phyloP scores from a whole-genome alignment of 2,329 filamentous ascomycete species.

The Cyphellophora attinorum region DNA sequence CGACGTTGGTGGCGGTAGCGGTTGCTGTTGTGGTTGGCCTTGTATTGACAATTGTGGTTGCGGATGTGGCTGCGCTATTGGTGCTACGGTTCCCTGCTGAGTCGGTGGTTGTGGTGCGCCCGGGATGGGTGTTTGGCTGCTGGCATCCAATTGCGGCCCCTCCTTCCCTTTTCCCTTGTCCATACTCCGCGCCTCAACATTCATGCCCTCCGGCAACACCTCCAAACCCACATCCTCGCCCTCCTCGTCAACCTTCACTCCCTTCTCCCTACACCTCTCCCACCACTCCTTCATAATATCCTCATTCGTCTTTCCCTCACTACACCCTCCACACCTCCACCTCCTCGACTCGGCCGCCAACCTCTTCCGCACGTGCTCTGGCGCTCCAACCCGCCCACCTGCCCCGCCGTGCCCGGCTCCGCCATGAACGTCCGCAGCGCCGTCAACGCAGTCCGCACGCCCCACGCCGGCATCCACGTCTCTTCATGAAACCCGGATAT shows the following conservation, averaged over 20 bases:
- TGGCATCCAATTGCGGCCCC: constrained; percentile 1
- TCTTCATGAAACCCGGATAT: constrained; percentile 96
- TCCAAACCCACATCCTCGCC: constrained; percentile 30
- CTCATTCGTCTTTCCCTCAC: constrained; percentile 58
- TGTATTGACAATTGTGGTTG: not conserved
- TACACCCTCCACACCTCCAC: constrained; percentile 52
- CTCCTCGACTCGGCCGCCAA: constrained; percentile 57
- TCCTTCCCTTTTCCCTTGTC: constrained; percentile 23
- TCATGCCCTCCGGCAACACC: constrained; percentile 44
- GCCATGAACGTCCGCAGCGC: constrained; percentile 87
- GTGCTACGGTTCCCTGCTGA: not conserved
- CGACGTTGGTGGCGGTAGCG: not conserved
- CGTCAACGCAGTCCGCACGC: constrained; percentile 75
- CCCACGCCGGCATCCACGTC: constrained; percentile 98
- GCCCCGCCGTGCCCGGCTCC: constrained; percentile 66
- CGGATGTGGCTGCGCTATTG: constrained; percentile 2
- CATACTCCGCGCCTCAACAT: constrained; percentile 61
- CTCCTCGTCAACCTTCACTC: constrained; percentile 30
- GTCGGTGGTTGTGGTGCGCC: not conserved
- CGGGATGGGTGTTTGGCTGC: constrained; percentile 1
- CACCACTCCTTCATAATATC: constrained; percentile 66
- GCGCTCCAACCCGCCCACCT: constrained; percentile 83
- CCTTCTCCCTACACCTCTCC: constrained; percentile 41
- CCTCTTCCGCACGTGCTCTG: constrained; percentile 53
- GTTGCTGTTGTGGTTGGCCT: not conserved